Evolutionary conservation across 2,329 filamentous ascomycete species (phyloP), one percentile per base, ranked within the genome.

Genomic region (Diaporthe citriasiana): DNA sequence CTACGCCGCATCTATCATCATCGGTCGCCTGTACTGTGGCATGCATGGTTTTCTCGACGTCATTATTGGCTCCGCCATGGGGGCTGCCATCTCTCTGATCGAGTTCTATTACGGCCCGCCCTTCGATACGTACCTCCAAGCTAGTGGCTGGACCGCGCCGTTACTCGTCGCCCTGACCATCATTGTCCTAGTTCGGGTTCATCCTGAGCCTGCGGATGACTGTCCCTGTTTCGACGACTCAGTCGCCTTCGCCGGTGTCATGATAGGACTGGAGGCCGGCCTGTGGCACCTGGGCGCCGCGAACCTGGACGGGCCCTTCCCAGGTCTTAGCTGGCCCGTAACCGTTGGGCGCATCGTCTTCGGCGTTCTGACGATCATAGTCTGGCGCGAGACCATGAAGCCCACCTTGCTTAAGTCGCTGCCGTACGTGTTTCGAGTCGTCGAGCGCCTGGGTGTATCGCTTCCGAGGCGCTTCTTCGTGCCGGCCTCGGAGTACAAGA

Each of bases 1-100:
- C 78, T 99, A 98, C 81, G 94, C 94, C 45, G 85, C 91, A 17
- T 98, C 96, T 35, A 98, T 99, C 80, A 90, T 98, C 53, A 86
- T 98, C 76, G 97, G 97, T 8, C 92, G 97, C 27, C 87, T 99
- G 47, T 98, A 99, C 85, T 99, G 97, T 81, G 97, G 97, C 75
- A 99, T 99, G 97, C 97, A 99, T 84, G 97, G 97, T 15, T 98
- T 98, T 84, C 87, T 97, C 56, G 97, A 99, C 82, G 95, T 98
- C 33, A 84, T 97, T 19, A 83, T 97, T 73, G 97, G 97, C 9
- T 94, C 93, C 71, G 79, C 91, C 19, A 88, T 98, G 72, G 97
- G 97, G 42, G 93, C 92, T 15, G 83, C 89, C 69, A 89, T 93
- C 76, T 88, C 88, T 33, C 81, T 89, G 38, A 77, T 90, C 76